Percentiles rank a stretch among this genome's conserved stretches.
These are phyloP conservation scores for Amylostereum areolatum DNA, from an alignment of 1,284 basidiomycete genomes.

Conservation along the genomic window DNA sequence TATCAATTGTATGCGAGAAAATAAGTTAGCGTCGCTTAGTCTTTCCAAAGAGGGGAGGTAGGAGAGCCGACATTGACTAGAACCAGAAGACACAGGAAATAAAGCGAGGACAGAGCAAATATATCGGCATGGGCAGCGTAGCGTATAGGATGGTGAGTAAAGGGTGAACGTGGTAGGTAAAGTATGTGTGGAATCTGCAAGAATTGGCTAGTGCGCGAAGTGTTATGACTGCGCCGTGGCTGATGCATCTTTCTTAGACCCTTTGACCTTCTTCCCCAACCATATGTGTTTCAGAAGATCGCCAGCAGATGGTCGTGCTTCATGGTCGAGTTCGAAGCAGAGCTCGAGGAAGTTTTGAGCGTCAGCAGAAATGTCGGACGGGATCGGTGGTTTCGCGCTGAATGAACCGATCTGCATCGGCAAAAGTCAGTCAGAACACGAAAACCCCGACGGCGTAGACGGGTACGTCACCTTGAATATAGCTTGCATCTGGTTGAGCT, in stretches of 20 bases:
- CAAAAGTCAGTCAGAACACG: background rate
- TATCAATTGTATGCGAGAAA: too few relatives aligned
- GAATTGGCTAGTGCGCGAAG: background rate
- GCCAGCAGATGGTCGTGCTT: constrained; percentile 75
- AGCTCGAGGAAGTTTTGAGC: constrained; percentile 79
- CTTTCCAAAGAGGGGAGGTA: too few relatives aligned
- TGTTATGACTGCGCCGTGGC: background rate
- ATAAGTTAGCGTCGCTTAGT: too few relatives aligned
- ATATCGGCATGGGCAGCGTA: background rate
- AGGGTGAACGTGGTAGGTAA: background rate
- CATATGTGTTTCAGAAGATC: constrained; percentile 76
- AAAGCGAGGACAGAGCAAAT: background rate
- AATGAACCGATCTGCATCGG: constrained; percentile 75
- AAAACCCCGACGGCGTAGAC: background rate
- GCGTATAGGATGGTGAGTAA: background rate
- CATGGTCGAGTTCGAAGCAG: constrained; percentile 84
- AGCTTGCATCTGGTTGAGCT: constrained; percentile 98
- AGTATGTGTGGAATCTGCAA: background rate
- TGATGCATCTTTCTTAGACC: constrained; percentile 7
- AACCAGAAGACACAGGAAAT: background rate
- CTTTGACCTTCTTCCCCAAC: constrained; percentile 31
- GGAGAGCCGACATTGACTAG: background rate
- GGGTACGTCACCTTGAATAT: constrained; percentile 76
- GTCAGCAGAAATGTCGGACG: constrained; percentile 82
- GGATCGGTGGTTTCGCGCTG: constrained; percentile 71